These are phyloP conservation scores for Talaromyces adpressus DNA, from an alignment of 495 filamentous ascomycete species.

Conservation along the genomic window DNA sequence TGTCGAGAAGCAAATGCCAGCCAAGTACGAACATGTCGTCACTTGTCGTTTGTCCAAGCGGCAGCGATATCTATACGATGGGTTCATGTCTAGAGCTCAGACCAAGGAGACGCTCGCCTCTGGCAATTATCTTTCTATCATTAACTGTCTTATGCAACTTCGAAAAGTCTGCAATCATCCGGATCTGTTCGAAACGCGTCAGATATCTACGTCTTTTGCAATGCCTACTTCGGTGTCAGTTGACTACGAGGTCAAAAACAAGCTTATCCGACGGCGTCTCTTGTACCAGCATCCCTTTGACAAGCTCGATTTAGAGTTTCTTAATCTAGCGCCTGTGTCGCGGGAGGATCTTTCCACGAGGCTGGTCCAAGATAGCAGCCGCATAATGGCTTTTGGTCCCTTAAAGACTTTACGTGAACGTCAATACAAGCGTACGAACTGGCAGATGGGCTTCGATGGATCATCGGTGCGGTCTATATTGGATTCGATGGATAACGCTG, in stretches of 20 bases:
- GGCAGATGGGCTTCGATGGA: slow-evolving; percentile 51
- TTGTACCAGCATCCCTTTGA: slow-evolving; percentile 58
- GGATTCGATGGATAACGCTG: slow-evolving; percentile 63
- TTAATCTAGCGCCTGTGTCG: slow-evolving; percentile 72
- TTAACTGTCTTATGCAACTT: slow-evolving; percentile 97
- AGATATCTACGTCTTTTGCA: slow-evolving; percentile 95
- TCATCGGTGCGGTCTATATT: slow-evolving; percentile 63
- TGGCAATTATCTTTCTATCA: slow-evolving; percentile 95
- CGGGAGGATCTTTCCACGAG: slow-evolving; percentile 60
- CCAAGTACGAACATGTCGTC: slow-evolving; percentile 93
- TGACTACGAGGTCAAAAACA: slow-evolving; percentile 71
- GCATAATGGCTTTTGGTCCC: slow-evolving; percentile 55
- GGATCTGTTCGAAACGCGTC: slow-evolving; percentile 93
- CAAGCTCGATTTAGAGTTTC: slow-evolving; percentile 63
- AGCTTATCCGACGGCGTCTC: slow-evolving; percentile 59
- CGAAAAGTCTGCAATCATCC: slow-evolving; percentile 98
- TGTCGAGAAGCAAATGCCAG: slow-evolving; percentile 99
- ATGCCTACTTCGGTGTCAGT: slow-evolving; percentile 79
- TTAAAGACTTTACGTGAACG: slow-evolving; percentile 56
- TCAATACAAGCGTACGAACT: slow-evolving; percentile 56
- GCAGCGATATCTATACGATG: slow-evolving; percentile 92
- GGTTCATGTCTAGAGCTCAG: slow-evolving; percentile 89
- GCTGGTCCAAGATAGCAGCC: slow-evolving; percentile 53
- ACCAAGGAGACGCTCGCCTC: slow-evolving; percentile 85
- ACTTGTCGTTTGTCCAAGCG: slow-evolving; percentile 92